phyloP scores from a whole-genome alignment of 257 asterid genomes.

The Solanum chiquidenum region DNA sequence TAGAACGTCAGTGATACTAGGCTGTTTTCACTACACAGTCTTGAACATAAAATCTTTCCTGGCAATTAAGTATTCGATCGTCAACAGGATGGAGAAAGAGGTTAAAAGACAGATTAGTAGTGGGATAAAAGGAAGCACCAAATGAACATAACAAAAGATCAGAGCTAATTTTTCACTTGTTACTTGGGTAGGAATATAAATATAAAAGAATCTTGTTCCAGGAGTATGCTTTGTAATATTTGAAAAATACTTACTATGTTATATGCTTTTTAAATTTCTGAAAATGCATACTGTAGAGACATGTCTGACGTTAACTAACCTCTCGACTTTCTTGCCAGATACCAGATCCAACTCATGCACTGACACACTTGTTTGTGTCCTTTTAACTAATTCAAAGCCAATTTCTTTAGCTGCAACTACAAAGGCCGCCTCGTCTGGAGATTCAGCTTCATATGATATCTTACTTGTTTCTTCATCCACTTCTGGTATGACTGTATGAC shows the following conservation, averaged over 20 bases:
- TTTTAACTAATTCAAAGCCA: conserved; percentile 69
- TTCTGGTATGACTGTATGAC: conserved; percentile 93
- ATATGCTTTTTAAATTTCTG: not conserved
- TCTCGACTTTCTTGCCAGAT: conserved; percentile 49
- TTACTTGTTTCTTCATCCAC: conserved; percentile 55
- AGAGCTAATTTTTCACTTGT: not conserved
- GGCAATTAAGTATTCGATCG: not conserved
- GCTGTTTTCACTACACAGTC: not conserved
- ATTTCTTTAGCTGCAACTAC: conserved; percentile 86
- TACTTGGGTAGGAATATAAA: not conserved
- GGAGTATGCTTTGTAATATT: not conserved
- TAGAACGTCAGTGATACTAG: not conserved
- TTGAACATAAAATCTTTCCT: not conserved
- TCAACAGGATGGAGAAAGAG: not conserved
- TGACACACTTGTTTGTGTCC: conserved; percentile 67
- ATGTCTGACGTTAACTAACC: conserved; percentile 34
- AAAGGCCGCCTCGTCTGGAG: conserved; percentile 96
- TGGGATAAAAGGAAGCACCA: not conserved
- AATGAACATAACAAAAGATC: not conserved
- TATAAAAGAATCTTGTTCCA: not conserved
- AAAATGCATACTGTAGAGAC: not conserved
- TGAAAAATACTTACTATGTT: not conserved
- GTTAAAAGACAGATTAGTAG: not conserved
- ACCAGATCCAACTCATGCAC: conserved; percentile 50
- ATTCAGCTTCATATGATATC: conserved; percentile 81